Evolutionary conservation across 106 monocot genomes (phyloP), one percentile per base, ranked within the genome.

Genomic region (Allium sativum): DNA sequence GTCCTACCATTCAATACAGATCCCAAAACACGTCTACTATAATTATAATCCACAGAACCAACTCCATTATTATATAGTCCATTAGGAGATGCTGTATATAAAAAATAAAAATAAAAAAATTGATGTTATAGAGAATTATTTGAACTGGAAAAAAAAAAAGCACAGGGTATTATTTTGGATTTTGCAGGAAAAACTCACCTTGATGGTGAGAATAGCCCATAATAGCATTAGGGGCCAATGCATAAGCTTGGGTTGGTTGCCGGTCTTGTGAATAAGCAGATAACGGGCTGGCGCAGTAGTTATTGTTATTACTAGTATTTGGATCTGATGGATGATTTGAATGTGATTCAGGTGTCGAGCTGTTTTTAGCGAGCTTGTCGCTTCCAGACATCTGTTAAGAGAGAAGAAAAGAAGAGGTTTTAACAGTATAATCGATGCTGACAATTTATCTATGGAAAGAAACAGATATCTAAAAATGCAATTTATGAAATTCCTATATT

Each of bases 21-120:
- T 63, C 78, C 82, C 43, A 78, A 56, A 44, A 74, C 75, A 56
- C 67, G 78, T 59, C 73, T 82, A 72, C 68, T 72, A 64, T 74
- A 78, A 18, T 82, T 74, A 74, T 70, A 77, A 50, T 40, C 58
- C 56, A 69, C 55, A 22, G 64, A 70, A 62, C 65, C 40, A 21
- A 62, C 56, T 22, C 69, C 69, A 46, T 69, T 69, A 72, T 55
- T 66, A 44, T 65, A 20, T 58, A 67, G 68, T 17, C 70, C 67
- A 48, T 66, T 64, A 64, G 74, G n/a, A 50, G 70, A 66, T 19
- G 64, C 15, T 54, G 21, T 60, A 41, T 44, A 60, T 41, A 17
- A 60, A 17, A 41, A 60, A 15, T 43, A 57, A n/a, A n/a, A n/a
- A n/a, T n/a, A n/a, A n/a, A n/a, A n/a, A n/a, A n/a, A n/a, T n/a